Conservation (phyloP, 306 rosid genomes). For the Myrica gale region DNA sequence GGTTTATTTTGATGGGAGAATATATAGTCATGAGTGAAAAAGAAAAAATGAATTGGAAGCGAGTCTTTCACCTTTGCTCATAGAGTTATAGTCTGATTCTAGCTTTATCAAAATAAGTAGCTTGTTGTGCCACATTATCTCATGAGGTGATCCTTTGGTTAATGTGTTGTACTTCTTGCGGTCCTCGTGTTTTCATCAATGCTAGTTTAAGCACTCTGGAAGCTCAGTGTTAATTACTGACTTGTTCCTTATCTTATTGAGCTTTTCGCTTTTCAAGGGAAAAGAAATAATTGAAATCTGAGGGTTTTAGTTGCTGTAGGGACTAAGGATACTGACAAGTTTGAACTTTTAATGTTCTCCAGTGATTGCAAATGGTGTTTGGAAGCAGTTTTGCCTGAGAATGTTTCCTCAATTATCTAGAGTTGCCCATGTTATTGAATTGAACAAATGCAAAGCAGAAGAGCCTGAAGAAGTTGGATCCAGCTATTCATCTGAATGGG, state of each 20-base stretch:
- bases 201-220: not conserved
- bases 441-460: conserved; percentile 36
- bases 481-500: conserved; percentile 55
- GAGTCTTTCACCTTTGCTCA: not conserved
- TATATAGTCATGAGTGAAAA: not conserved
- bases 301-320: not conserved
- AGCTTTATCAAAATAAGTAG: not conserved
- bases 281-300: not conserved
- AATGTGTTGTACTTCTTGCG: not conserved
- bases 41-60: not conserved
- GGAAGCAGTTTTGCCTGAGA: conserved; percentile 79
- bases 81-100: not conserved
- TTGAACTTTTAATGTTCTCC: conserved; percentile 41
- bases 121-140: no score
- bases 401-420: conserved; percentile 73
- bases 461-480: conserved; percentile 55
- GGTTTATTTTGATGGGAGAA: not conserved
- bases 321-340: conserved; percentile 13
- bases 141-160: not conserved
- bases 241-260: not conserved
- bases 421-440: conserved; percentile 53
- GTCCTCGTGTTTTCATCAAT: not conserved
- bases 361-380: conserved; percentile 68
- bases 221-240: not conserved
- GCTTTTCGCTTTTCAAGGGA: not conserved